Conservation (phyloP, 2,329 filamentous ascomycete genomes). For the Nemania serpens region DNA sequence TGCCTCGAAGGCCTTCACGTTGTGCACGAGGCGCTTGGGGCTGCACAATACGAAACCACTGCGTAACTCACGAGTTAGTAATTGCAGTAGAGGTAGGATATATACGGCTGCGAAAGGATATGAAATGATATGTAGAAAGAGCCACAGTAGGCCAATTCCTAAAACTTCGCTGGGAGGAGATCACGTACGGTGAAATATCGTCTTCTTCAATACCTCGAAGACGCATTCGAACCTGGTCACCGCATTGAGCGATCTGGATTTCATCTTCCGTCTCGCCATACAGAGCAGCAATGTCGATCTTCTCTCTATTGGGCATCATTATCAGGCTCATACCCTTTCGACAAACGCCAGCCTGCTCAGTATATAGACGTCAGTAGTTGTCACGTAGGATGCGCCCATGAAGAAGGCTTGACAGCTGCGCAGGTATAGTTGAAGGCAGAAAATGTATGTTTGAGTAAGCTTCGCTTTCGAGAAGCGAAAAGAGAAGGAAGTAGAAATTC, state of each 20-base stretch:
- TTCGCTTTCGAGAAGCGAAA: neutral
- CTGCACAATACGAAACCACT: constrained; percentile 92
- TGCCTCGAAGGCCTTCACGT: constrained; percentile 86
- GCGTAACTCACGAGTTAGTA: constrained; percentile 7
- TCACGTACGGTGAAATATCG: constrained; percentile 73
- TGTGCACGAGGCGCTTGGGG: constrained; percentile 90
- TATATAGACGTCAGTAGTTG: constrained; percentile 5
- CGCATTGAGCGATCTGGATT: constrained; percentile 77
- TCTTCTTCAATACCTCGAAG: constrained; percentile 96
- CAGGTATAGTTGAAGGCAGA: neutral
- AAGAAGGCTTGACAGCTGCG: neutral
- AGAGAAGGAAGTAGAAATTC: no score
- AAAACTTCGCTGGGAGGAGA: no score
- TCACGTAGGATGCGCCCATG: neutral
- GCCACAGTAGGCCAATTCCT: no score
- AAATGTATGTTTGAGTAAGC: neutral
- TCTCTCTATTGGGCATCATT: constrained; percentile 95
- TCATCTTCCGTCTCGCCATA: constrained; percentile 98
- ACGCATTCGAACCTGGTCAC: constrained; percentile 91
- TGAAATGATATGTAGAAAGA: no score
- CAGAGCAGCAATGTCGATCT: constrained; percentile 78
- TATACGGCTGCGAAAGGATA: no score
- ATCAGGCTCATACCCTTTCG: constrained; percentile 82
- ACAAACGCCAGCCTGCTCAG: constrained; percentile 70
- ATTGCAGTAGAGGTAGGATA: neutral